Conservation (phyloP, 2,329 filamentous ascomycete species). For the Fusarium sambucinum region DNA sequence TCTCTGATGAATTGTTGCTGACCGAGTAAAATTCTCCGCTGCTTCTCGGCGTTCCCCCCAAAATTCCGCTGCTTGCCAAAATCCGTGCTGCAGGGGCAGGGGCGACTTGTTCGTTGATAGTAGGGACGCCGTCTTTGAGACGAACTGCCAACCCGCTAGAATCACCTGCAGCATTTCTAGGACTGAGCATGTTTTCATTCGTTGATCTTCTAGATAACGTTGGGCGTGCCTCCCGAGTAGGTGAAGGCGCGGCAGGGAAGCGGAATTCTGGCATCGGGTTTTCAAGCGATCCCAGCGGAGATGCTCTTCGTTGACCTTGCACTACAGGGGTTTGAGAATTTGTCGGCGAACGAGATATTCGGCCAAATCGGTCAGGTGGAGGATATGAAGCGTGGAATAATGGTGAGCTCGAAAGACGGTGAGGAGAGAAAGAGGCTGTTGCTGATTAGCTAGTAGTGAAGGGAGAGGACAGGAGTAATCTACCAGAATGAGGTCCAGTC, state of each 20-base stretch:
- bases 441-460: slow-evolving; percentile 28
- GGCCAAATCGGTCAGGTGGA: slow-evolving; percentile 62
- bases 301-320: slow-evolving; percentile 53
- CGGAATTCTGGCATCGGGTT: slow-evolving; percentile 67
- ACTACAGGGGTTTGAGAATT: slow-evolving; percentile 60
- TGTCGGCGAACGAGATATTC: slow-evolving; percentile 58
- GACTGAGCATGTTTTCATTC: slow-evolving; percentile 58
- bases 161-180: slow-evolving; percentile 53
- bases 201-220: slow-evolving; percentile 48
- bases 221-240: slow-evolving; percentile 52
- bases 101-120: slow-evolving; percentile 68
- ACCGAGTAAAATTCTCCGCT: slow-evolving; percentile 95
- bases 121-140: slow-evolving; percentile 60
- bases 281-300: slow-evolving; percentile 54
- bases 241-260: slow-evolving; percentile 64
- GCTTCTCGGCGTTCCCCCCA: slow-evolving; percentile 82
- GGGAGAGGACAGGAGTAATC: slow-evolving; percentile 33
- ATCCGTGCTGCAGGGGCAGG: slow-evolving; percentile 75
- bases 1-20: slow-evolving; percentile 96
- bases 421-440: slow-evolving; percentile 55
- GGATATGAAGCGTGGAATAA: slow-evolving; percentile 68
- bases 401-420: slow-evolving; percentile 61
- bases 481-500: slow-evolving; percentile 56
- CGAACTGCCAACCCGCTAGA: slow-evolving; percentile 55
- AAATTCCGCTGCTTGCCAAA: slow-evolving; percentile 80